phyloP scores from a whole-genome alignment of 768 basidiomycete genomes.

The Russula foetens region DNA sequence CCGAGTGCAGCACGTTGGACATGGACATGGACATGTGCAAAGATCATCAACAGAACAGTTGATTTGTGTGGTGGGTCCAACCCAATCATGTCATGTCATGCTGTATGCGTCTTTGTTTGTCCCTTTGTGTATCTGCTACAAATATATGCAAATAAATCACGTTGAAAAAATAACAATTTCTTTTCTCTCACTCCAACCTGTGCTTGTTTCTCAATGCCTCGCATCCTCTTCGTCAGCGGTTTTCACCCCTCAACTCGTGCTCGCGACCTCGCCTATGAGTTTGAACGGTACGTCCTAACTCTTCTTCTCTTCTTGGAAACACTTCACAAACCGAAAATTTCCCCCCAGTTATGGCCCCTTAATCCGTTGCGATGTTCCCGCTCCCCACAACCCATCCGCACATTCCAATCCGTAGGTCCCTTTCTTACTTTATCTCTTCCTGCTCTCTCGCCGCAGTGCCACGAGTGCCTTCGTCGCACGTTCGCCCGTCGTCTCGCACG shows the following conservation, averaged over 20 bases:
- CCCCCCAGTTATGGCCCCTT: conserved; percentile 63
- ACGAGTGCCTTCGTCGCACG: conserved; percentile 18
- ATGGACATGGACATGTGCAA: background rate
- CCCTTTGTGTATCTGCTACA: background rate
- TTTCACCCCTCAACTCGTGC: conserved; percentile 80
- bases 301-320: background rate
- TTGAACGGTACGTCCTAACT: conserved; percentile 54
- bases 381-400: conserved; percentile 70
- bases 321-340: background rate
- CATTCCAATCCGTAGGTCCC: conserved; percentile 75
- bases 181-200: background rate
- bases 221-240: conserved; percentile 82
- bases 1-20: background rate
- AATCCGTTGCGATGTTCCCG: conserved; percentile 85
- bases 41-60: background rate
- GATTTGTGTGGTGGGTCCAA: background rate
- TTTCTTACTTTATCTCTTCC: conserved; percentile 14
- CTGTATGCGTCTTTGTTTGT: too few species aligned
- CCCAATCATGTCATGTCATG: too few species aligned
- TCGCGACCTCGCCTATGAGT: conserved; percentile 76
- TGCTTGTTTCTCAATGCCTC: conserved; percentile 41
- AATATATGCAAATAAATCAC: background rate
- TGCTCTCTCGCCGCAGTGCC: conserved; percentile 23
- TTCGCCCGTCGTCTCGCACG: conserved; percentile 19
- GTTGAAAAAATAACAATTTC: background rate